Evolutionary conservation across 192 early-diverging fungal species (phyloP).

Genomic region (Funneliformis mosseae): DNA sequence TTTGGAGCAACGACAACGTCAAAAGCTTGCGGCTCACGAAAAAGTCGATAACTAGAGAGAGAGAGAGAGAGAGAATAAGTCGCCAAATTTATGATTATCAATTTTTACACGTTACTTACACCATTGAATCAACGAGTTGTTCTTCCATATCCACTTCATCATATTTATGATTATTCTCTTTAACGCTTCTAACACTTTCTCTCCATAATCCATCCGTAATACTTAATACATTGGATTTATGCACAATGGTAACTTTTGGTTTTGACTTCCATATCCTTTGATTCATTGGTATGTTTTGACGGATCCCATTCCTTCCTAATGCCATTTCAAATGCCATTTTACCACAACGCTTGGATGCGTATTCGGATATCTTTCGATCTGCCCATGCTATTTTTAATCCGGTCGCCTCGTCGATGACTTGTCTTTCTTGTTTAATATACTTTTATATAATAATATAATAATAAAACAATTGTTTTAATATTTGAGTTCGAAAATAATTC

Average conservation of each 20-base stretch:
- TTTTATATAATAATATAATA: conserved; percentile 37
- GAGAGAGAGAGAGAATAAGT: background rate
- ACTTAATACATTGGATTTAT: conserved; percentile 97
- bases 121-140: conserved; percentile 99
- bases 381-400: conserved; percentile 78
- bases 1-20: conserved; percentile 98
- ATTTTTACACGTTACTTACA: conserved; percentile 51
- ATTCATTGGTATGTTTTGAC: conserved; percentile 53
- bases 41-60: conserved; percentile 88
- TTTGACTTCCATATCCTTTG: conserved; percentile 68
- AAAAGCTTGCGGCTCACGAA: conserved; percentile 94
- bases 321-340: conserved; percentile 95
- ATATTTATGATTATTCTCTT: conserved; percentile 64
- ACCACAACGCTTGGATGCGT: conserved; percentile 83
- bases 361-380: conserved; percentile 89
- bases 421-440: conserved; percentile 83
- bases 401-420: conserved; percentile 63
- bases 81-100: conserved; percentile 24
- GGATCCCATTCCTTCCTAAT: conserved; percentile 71
- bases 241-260: conserved; percentile 89
- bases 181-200: conserved; percentile 81
- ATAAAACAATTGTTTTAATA: background rate
- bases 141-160: conserved; percentile 81
- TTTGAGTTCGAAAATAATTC: background rate
- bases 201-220: conserved; percentile 97